Base-by-base conservation (phyloP, 1,284 basidiomycete species). In the Pisolithus thermaeus region DNA sequence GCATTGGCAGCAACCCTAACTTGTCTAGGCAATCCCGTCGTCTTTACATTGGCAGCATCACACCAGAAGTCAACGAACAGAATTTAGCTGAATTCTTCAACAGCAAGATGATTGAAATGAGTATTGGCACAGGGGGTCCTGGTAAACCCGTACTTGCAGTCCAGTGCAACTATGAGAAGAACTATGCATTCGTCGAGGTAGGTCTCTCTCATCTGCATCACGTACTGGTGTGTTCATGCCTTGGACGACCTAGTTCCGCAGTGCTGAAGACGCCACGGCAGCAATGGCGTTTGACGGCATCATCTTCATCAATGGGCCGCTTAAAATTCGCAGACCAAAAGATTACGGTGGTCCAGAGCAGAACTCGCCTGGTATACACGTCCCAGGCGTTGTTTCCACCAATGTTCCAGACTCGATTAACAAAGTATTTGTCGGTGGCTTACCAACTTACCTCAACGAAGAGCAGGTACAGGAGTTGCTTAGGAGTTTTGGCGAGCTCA, bases 281-380 rank as follows among this genome's bases (percentile, higher is more conserved):
- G 96, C 94, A 2, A 92, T 99, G 84, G 88, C 90, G 6, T 95
- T 99, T 59, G 96, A 99, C 64, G 96, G 95, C 39, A 94, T 95
- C 57, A 91, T 95, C 61, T 97, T 95, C 74, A 81, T 95, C 62
- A 92, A 88, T 56, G 87, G 87, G 16, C 87, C 92, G 28, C 83
- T 99, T 66, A 93, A 95, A 74, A 92, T 99, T 61, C 90, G 94
- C 60, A 83, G 96, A 59, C 97, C 97, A 30, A 97, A 98, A 69
- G 96, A 99, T 64, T 99, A 97, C 64, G 84, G 90, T 47, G 90
- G 90, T 23, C 63, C 72, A 47, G 84, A 89, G 48, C 76, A 84
- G 44, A 71, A 73, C 39, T 70, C 78, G 16, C 77, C 84, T 30
- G 80, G 79, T 54, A 77, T 90, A 53, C 87, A 93, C 64, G 90